Conservation (phyloP, 2,329 filamentous ascomycete genomes). For the Chrysoporthe austroafricana region DNA sequence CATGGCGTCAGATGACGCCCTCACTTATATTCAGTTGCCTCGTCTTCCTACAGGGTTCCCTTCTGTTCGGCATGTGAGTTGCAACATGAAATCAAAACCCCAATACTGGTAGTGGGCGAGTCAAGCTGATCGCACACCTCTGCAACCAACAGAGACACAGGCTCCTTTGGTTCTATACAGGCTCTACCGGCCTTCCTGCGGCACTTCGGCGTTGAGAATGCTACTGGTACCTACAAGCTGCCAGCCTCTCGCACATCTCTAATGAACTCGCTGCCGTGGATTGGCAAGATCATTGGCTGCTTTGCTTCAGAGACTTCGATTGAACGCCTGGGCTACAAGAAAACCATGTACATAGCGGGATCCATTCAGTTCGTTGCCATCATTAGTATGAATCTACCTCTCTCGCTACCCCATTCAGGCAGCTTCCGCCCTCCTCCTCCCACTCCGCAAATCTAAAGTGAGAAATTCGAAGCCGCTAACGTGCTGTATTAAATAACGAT, state of each 20-base stretch:
- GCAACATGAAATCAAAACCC: too few species aligned
- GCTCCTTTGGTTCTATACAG: slow-evolving; percentile 8
- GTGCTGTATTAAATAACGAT: neutral
- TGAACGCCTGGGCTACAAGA: slow-evolving; percentile 17
- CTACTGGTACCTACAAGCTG: neutral
- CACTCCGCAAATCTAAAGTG: too few species aligned
- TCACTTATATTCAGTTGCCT: slow-evolving; percentile 28
- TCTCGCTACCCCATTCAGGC: too few species aligned
- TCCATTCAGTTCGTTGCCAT: slow-evolving; percentile 12
- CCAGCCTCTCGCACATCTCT: neutral
- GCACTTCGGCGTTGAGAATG: neutral
- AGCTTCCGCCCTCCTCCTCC: too few species aligned
- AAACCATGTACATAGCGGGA: slow-evolving; percentile 2
- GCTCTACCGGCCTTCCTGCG: slow-evolving; percentile 9
- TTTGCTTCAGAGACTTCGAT: slow-evolving; percentile 6
- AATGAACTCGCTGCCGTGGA: slow-evolving; percentile 12
- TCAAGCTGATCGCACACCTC: too few species aligned
- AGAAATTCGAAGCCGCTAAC: too few species aligned
- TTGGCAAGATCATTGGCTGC: slow-evolving; percentile 9
- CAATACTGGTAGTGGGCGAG: too few species aligned
- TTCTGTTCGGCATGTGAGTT: slow-evolving; percentile 28
- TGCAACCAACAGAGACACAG: slow-evolving; percentile 3
- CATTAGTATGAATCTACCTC: neutral
- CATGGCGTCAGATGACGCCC: slow-evolving; percentile 27
- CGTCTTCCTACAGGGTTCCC: slow-evolving; percentile 27